Evolutionary conservation across 1,284 basidiomycete species (phyloP).

Genomic region (Ceratobasidium sp.): DNA sequence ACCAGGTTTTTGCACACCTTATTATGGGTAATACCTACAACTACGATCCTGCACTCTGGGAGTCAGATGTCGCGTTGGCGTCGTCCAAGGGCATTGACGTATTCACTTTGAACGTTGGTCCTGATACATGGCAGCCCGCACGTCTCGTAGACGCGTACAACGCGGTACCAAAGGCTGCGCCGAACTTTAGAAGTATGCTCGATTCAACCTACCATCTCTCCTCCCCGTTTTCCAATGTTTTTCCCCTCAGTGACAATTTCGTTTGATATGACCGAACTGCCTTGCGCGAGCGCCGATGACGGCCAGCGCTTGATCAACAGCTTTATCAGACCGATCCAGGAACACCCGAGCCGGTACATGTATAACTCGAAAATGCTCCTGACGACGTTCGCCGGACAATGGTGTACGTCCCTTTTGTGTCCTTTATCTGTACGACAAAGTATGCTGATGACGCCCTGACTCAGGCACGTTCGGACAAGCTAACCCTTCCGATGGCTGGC

Average conservation of each 20-base stretch:
- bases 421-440: background rate
- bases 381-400: slow-evolving; percentile 61
- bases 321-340: slow-evolving; percentile 55
- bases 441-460: background rate
- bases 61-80: slow-evolving; percentile 58
- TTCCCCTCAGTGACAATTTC: slow-evolving; percentile 25
- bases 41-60: slow-evolving; percentile 58
- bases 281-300: slow-evolving; percentile 55
- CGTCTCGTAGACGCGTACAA: slow-evolving; percentile 57
- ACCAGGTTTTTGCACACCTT: slow-evolving; percentile 59
- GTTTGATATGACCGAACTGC: slow-evolving; percentile 38
- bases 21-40: slow-evolving; percentile 61
- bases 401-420: slow-evolving; percentile 56
- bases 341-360: slow-evolving; percentile 56
- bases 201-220: slow-evolving; percentile 54
- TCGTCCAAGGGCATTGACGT: slow-evolving; percentile 61
- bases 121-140: slow-evolving; percentile 57
- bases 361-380: slow-evolving; percentile 59
- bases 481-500: slow-evolving; percentile 26
- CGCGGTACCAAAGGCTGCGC: slow-evolving; percentile 54
- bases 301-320: slow-evolving; percentile 54
- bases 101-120: slow-evolving; percentile 62
- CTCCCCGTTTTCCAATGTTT: slow-evolving; percentile 53
- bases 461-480: slow-evolving; percentile 32
- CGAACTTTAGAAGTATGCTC: slow-evolving; percentile 56